These are phyloP conservation scores for Hanseniaspora clermontiae DNA, from an alignment of 805 yeast species.

Conservation along the genomic window DNA sequence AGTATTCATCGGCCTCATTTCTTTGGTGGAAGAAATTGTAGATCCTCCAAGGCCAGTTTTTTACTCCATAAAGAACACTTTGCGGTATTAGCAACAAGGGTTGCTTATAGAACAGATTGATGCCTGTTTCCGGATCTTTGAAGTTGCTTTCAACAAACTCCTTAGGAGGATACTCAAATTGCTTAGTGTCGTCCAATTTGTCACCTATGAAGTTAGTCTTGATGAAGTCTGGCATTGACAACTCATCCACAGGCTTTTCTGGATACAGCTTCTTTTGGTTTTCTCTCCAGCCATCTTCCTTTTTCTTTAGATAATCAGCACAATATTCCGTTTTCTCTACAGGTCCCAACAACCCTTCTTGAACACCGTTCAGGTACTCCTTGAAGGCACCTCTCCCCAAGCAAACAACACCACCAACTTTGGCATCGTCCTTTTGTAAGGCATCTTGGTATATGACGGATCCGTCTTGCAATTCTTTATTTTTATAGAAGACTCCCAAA, in stretches of 20 bases:
- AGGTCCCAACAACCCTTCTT: constrained; percentile 92
- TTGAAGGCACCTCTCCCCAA: constrained; percentile 93
- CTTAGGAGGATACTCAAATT: constrained; percentile 38
- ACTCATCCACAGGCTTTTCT: constrained; percentile 15
- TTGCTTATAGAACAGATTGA: constrained; percentile 57
- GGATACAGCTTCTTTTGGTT: constrained; percentile 16
- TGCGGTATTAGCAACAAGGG: constrained; percentile 67
- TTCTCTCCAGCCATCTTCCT: constrained; percentile 18
- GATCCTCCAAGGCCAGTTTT: constrained; percentile 61
- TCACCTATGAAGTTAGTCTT: constrained; percentile 53
- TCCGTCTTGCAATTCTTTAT: constrained; percentile 22
- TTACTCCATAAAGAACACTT: constrained; percentile 68
- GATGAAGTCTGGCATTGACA: constrained; percentile 33
- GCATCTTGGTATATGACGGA: constrained; percentile 28
- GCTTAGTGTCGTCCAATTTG: constrained; percentile 38
- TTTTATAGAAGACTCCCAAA: constrained; percentile 45
- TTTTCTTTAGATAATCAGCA: constrained; percentile 7
- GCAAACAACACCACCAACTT: constrained; percentile 78
- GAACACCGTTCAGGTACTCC: constrained; percentile 80
- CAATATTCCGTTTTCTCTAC: constrained; percentile 38
- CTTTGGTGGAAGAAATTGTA: constrained; percentile 69
- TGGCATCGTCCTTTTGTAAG: constrained; percentile 30
- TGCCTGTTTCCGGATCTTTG: constrained; percentile 23
- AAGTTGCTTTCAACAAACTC: constrained; percentile 36
- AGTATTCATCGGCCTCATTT: constrained; percentile 52